These are phyloP conservation scores for Limnanthes douglasii DNA, from an alignment of 345 rosid genomes.

Conservation along the genomic window DNA sequence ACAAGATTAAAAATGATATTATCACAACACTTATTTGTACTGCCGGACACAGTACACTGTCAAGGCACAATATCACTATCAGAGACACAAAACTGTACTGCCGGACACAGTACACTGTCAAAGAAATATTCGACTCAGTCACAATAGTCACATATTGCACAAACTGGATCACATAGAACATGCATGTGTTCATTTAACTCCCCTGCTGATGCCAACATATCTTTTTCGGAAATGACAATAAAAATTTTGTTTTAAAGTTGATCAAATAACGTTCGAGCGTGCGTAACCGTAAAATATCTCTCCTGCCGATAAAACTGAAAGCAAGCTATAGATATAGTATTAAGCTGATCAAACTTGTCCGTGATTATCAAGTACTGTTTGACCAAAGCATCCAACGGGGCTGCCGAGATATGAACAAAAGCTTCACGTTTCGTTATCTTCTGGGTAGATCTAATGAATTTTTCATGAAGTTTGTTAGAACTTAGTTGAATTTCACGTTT, in stretches of 20 bases:
- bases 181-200: conserved; percentile 31
- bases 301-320: conserved; percentile 34
- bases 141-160: too few relatives aligned
- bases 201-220: conserved; percentile 27
- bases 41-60: too few relatives aligned
- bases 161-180: too few relatives aligned
- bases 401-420: conserved; percentile 25
- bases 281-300: conserved; percentile 27
- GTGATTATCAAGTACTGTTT: conserved; percentile 27
- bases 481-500: conserved; percentile 32
- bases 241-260: conserved; percentile 38
- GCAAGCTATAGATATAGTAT: conserved; percentile 31
- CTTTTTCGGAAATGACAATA: conserved; percentile 30
- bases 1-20: too few relatives aligned
- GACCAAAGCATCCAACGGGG: conserved; percentile 45
- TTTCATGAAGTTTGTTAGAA: conserved; percentile 27
- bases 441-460: conserved; percentile 25
- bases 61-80: too few relatives aligned
- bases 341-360: conserved; percentile 39
- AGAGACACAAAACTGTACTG: too few relatives aligned
- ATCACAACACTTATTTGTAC: too few relatives aligned
- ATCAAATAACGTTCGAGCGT: conserved; percentile 30
- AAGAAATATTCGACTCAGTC: too few relatives aligned
- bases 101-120: too few relatives aligned
- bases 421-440: conserved; percentile 41